Conservation (phyloP, 495 filamentous ascomycete genomes). For the Xylaria castorea region DNA sequence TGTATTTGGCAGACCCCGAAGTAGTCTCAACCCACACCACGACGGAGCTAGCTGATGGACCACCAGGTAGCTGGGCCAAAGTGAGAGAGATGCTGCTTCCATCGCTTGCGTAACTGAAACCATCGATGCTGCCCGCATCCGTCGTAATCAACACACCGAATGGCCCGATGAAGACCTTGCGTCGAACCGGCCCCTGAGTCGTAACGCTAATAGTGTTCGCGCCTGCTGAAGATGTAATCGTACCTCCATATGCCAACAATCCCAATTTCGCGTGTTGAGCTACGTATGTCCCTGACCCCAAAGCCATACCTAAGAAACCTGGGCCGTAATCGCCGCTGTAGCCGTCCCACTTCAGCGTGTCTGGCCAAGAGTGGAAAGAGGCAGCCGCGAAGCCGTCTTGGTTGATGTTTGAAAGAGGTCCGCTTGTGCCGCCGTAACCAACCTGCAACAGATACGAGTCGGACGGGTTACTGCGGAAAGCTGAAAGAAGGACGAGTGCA, state of each 20-base stretch:
- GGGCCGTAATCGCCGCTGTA: conserved; percentile 62
- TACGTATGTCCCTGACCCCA: conserved; percentile 54
- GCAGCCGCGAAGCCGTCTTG: conserved; percentile 56
- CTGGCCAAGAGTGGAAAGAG: conserved; percentile 59
- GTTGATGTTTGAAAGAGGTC: conserved; percentile 58
- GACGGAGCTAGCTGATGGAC: conserved; percentile 32
- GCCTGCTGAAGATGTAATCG: conserved; percentile 17
- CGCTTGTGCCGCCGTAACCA: conserved; percentile 56
- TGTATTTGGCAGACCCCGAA: conserved; percentile 27
- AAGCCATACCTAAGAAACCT: conserved; percentile 53
- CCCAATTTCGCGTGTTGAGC: conserved; percentile 43
- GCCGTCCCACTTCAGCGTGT: conserved; percentile 58
- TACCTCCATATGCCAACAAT: conserved; percentile 53
- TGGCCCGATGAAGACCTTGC: conserved; percentile 51
- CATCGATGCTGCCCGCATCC: conserved; percentile 49
- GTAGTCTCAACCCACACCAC: conserved; percentile 37
- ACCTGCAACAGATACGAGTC: conserved; percentile 53
- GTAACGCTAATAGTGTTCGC: conserved; percentile 36
- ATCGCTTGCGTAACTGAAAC: conserved; percentile 34
- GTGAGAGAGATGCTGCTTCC: conserved; percentile 34
- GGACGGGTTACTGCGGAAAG: conserved; percentile 48
- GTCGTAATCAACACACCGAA: conserved; percentile 49
- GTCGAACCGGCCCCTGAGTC: conserved; percentile 49
- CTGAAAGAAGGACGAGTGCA: conserved; percentile 54
- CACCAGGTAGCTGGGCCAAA: conserved; percentile 33